phyloP scores from a whole-genome alignment of 495 filamentous ascomycete genomes.

The Aspergillus biplanus region DNA sequence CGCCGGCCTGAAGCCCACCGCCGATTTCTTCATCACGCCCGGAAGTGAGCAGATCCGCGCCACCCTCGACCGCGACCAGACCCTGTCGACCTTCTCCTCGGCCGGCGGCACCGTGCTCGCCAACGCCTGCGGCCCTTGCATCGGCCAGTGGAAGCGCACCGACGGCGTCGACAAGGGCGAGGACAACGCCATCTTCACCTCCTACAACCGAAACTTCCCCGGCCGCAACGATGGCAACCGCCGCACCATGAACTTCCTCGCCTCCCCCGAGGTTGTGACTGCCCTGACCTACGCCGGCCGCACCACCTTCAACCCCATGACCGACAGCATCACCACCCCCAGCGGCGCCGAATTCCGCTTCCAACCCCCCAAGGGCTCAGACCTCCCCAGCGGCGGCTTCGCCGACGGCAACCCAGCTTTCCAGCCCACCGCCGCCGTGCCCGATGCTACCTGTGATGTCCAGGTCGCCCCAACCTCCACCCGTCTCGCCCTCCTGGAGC shows the following conservation, averaged over 20 bases:
- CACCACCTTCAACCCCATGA: slow-evolving; percentile 96
- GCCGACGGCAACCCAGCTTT: slow-evolving; percentile 76
- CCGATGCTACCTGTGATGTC: slow-evolving; percentile 60
- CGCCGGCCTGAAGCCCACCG: slow-evolving; percentile 84
- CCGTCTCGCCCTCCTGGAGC: slow-evolving; percentile 88
- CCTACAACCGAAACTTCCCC: slow-evolving; percentile 98
- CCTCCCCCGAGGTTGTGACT: slow-evolving; percentile 93
- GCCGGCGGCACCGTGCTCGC: slow-evolving; percentile 90
- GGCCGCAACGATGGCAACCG: slow-evolving; percentile 97
- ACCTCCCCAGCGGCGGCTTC: slow-evolving; percentile 80
- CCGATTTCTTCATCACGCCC: slow-evolving; percentile 93
- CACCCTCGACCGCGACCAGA: slow-evolving; percentile 84
- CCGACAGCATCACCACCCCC: slow-evolving; percentile 81
- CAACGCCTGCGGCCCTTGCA: slow-evolving; percentile 95
- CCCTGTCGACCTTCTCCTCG: slow-evolving; percentile 80
- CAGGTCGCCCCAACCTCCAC: slow-evolving; percentile 82
- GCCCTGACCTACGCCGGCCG: slow-evolving; percentile 90
- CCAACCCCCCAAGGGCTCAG: slow-evolving; percentile 73
- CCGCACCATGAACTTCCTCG: slow-evolving; percentile 97
- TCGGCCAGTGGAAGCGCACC: slow-evolving; percentile 94
- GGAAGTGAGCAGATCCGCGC: slow-evolving; percentile 96
- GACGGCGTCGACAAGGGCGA: slow-evolving; percentile 82
- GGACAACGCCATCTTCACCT: slow-evolving; percentile 92
- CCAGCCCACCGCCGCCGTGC: slow-evolving; percentile 68
- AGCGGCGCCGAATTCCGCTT: slow-evolving; percentile 84